phyloP scores from a whole-genome alignment of 2,329 filamentous ascomycete genomes.

The Polytolypa hystricis region DNA sequence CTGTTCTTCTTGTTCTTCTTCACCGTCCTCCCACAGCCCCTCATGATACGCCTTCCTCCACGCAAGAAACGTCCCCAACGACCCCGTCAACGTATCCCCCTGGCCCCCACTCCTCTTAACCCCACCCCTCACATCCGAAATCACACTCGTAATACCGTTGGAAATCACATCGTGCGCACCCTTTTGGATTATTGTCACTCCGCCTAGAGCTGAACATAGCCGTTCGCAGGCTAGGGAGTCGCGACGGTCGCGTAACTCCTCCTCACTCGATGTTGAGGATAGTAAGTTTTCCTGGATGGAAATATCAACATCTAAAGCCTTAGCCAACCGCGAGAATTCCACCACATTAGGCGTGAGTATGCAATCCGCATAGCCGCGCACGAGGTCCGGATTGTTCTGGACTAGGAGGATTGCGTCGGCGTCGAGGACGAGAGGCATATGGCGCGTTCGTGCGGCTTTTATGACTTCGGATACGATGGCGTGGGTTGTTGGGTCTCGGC shows the following conservation, averaged over 20 bases:
- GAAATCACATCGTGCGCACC: constrained; percentile 72
- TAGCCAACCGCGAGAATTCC: constrained; percentile 75
- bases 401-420: constrained; percentile 79
- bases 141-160: constrained; percentile 63
- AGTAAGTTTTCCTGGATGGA: constrained; percentile 8
- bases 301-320: constrained; percentile 58
- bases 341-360: constrained; percentile 93
- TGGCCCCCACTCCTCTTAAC: constrained; percentile 87
- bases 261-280: not conserved
- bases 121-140: constrained; percentile 69
- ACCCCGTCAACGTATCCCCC: constrained; percentile 87
- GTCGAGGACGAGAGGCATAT: constrained; percentile 76
- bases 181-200: constrained; percentile 88
- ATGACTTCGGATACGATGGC: constrained; percentile 72
- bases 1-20: constrained; percentile 15
- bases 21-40: constrained; percentile 55
- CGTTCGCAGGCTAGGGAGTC: constrained; percentile 50
- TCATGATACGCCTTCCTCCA: constrained; percentile 85
- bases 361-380: constrained; percentile 70
- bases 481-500: constrained; percentile 82
- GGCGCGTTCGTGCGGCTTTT: constrained; percentile 57
- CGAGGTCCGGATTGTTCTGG: constrained; percentile 60
- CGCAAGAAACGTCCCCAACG: constrained; percentile 74
- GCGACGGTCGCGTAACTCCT: not conserved
- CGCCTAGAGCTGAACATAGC: constrained; percentile 66